Evolutionary conservation across 176 grass and related monocot species (phyloP).

Genomic region (Juncus effusus): DNA sequence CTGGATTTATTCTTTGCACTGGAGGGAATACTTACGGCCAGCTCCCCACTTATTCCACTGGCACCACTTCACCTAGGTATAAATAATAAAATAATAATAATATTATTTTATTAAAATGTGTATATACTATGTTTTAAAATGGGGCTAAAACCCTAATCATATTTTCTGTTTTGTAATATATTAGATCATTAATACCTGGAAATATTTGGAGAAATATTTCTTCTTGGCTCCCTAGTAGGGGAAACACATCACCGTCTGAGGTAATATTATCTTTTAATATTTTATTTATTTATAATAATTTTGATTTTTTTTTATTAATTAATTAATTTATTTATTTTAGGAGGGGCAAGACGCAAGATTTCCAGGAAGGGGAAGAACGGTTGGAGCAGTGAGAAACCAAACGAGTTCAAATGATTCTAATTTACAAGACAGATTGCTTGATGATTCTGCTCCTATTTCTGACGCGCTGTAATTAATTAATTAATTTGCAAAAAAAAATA

Average conservation of each 20-base stretch:
- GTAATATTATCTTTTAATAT: conserved; percentile 33
- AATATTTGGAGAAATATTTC: conserved; percentile 86
- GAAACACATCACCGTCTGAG: conserved; percentile 45
- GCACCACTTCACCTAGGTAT: conserved; percentile 54
- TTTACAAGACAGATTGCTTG: conserved; percentile 82
- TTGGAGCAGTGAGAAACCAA: conserved; percentile 50
- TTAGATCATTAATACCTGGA: conserved; percentile 57
- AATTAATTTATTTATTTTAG: conserved; percentile 32
- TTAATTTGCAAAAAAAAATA: not conserved
- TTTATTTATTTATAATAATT: conserved; percentile 26
- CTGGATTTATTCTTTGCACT: conserved; percentile 92
- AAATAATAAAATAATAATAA: conserved; percentile 24
- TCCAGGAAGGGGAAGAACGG: conserved; percentile 72
- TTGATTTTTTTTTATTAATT: conserved; percentile 1
- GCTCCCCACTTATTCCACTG: conserved; percentile 68
- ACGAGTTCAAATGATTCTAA: conserved; percentile 47
- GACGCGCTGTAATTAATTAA: conserved; percentile 62
- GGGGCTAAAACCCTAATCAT: not conserved
- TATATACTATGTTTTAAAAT: not conserved
- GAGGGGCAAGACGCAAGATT: conserved; percentile 77
- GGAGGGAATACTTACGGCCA: conserved; percentile 90
- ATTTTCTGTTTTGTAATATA: conserved; percentile 19
- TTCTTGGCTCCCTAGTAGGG: conserved; percentile 79
- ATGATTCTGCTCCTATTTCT: conserved; percentile 53
- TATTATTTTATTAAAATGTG: conserved; percentile 18